phyloP scores from a whole-genome alignment of 2,329 filamentous ascomycete species.

The Lachnellula arida region DNA sequence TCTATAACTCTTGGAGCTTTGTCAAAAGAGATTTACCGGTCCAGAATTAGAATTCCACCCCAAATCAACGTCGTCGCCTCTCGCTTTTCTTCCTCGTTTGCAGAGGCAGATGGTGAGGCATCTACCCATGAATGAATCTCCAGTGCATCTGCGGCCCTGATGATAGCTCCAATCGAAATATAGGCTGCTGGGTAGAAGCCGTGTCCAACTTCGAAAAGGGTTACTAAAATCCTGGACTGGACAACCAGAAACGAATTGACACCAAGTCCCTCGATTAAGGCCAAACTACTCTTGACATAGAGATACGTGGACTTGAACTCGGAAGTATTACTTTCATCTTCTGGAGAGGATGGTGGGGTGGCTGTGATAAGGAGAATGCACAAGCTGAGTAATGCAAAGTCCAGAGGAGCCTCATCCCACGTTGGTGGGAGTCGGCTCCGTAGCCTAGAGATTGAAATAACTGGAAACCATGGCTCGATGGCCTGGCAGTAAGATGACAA shows the following conservation, averaged over 20 bases:
- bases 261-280: constrained; percentile 14
- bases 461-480: constrained; percentile 19
- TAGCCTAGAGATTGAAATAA: constrained; percentile 13
- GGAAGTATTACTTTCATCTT: constrained; percentile 6
- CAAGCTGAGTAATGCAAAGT: constrained; percentile 14
- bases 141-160: constrained; percentile 19
- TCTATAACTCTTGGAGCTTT: neutral
- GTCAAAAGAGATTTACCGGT: constrained; percentile 11
- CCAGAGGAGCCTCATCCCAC: constrained; percentile 15
- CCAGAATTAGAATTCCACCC: constrained; percentile 18
- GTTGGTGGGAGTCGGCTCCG: constrained; percentile 10
- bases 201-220: constrained; percentile 21
- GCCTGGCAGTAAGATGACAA: constrained; percentile 8
- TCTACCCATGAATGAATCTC: constrained; percentile 8
- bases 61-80: constrained; percentile 13
- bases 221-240: constrained; percentile 17
- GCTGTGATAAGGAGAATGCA: constrained; percentile 16
- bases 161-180: constrained; percentile 17
- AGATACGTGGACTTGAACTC: constrained; percentile 17
- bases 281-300: constrained; percentile 12
- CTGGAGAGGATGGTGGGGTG: constrained; percentile 1
- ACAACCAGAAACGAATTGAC: constrained; percentile 16
- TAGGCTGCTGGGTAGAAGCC: constrained; percentile 20
- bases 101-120: neutral
- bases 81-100: constrained; percentile 6